A percentile compares a stretch with the other conserved stretches of the same genome.
Evolutionary conservation across 257 asterid genomes (phyloP).

Genomic region (Leonotis leonurus): DNA sequence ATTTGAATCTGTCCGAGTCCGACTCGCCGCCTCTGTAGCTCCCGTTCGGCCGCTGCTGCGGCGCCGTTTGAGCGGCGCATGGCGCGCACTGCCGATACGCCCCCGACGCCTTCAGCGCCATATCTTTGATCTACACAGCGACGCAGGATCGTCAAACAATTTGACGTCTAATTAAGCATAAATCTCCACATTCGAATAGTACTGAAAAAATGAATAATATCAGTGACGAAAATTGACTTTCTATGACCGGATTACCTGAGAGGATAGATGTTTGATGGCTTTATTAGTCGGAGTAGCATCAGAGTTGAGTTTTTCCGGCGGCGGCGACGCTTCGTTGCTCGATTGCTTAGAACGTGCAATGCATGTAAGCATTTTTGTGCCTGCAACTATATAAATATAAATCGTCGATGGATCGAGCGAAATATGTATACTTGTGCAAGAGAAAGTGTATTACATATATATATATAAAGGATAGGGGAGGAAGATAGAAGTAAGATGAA

Average conservation of each 20-base stretch:
- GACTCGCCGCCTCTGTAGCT: constrained; percentile 31
- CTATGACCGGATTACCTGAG: constrained; percentile 46
- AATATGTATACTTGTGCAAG: background rate
- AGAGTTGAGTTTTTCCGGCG: constrained; percentile 23
- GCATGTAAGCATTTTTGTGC: constrained; percentile 74
- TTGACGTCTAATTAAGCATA: background rate
- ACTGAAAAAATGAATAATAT: background rate
- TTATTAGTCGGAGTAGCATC: constrained; percentile 45
- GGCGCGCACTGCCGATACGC: constrained; percentile 71
- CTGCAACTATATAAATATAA: background rate
- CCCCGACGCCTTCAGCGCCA: constrained; percentile 91
- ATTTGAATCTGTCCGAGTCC: constrained; percentile 56
- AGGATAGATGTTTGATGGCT: constrained; percentile 48
- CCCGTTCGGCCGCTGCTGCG: constrained; percentile 27
- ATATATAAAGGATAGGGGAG: too few relatives aligned
- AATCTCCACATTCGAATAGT: background rate
- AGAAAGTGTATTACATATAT: background rate
- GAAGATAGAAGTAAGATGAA: background rate
- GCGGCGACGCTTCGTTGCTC: constrained; percentile 28
- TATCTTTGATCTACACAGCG: constrained; percentile 61
- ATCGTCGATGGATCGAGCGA: background rate
- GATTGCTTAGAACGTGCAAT: constrained; percentile 75
- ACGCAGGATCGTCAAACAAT: background rate
- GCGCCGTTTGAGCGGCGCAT: constrained; percentile 42
- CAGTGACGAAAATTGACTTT: background rate